Evolutionary conservation across 768 basidiomycete species (phyloP).

Genomic region (Dendrothele bispora): DNA sequence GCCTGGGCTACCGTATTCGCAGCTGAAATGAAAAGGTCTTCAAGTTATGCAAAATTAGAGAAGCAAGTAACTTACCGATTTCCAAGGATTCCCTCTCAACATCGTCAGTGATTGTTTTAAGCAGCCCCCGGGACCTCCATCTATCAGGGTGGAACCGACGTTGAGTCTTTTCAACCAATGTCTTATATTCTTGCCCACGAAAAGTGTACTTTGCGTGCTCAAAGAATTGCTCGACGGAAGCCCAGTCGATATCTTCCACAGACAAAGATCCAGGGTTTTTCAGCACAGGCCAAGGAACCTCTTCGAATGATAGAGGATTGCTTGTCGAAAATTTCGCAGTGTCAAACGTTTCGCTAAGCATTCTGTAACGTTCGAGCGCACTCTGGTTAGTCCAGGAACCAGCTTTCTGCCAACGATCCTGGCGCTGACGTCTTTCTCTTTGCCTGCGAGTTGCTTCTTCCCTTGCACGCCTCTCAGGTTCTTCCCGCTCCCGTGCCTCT

Average conservation of each 20-base stretch:
- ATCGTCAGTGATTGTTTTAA: slow-evolving; percentile 58
- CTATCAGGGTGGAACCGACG: slow-evolving; percentile 79
- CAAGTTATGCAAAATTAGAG: background rate
- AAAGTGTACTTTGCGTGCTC: slow-evolving; percentile 47
- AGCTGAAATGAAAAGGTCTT: slow-evolving; percentile 20
- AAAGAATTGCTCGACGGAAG: slow-evolving; percentile 73
- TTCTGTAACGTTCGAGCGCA: slow-evolving; percentile 70
- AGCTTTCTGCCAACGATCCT: slow-evolving; percentile 55
- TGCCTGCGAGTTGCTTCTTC: slow-evolving; percentile 38
- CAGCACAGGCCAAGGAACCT: slow-evolving; percentile 78
- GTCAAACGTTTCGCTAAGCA: slow-evolving; percentile 65
- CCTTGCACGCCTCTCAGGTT: slow-evolving; percentile 20
- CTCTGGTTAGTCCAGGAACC: slow-evolving; percentile 64
- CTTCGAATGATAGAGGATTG: slow-evolving; percentile 55
- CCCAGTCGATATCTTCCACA: slow-evolving; percentile 70
- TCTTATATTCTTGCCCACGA: slow-evolving; percentile 61
- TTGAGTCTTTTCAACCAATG: slow-evolving; percentile 68
- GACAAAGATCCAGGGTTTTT: slow-evolving; percentile 49
- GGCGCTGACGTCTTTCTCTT: slow-evolving; percentile 41
- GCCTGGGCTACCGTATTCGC: slow-evolving; percentile 74
- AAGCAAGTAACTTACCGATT: slow-evolving; percentile 48
- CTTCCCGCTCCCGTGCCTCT: slow-evolving; percentile 15
- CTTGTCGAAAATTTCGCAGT: slow-evolving; percentile 51
- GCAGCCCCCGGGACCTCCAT: slow-evolving; percentile 69
- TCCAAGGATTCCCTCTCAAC: slow-evolving; percentile 58